These are phyloP conservation scores for Perkinsus chesapeaki DNA, from an alignment of 169 alveolate genomes.

Conservation along the genomic window DNA sequence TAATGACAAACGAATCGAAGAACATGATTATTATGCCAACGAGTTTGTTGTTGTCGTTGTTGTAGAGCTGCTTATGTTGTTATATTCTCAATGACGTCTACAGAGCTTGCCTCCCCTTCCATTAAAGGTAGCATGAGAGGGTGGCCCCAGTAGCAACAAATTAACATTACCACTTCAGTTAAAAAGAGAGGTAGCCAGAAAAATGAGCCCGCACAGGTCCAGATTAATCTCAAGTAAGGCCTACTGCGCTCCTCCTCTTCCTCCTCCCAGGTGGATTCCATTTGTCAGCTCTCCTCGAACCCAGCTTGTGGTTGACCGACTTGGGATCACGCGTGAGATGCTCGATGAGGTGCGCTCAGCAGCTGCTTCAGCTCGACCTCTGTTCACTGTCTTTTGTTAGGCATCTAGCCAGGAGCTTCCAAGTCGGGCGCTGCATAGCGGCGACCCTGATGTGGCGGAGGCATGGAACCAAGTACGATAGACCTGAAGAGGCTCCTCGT, in stretches of 20 bases:
- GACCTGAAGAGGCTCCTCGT: background rate
- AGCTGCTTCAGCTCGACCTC: background rate
- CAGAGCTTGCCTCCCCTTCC: background rate
- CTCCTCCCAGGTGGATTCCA: no score
- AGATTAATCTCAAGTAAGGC: background rate
- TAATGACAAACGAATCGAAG: background rate
- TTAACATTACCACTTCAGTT: background rate
- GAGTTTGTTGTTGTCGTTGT: background rate
- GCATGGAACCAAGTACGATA: background rate
- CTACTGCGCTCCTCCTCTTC: background rate
- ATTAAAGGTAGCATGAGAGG: background rate
- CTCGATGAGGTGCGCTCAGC: background rate
- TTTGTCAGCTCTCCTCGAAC: background rate
- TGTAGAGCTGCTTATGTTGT: background rate
- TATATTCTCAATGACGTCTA: background rate
- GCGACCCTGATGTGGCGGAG: background rate
- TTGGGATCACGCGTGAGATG: background rate
- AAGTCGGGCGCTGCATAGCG: background rate
- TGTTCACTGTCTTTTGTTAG: background rate
- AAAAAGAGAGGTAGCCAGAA: background rate
- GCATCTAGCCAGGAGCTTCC: background rate
- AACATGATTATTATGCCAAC: no score
- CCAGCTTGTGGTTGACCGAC: background rate
- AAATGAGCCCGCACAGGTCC: background rate
- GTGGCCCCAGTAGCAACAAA: background rate